Base-by-base conservation (phyloP, 1,284 basidiomycete species). In the Neotropicomus parvogracilis region DNA sequence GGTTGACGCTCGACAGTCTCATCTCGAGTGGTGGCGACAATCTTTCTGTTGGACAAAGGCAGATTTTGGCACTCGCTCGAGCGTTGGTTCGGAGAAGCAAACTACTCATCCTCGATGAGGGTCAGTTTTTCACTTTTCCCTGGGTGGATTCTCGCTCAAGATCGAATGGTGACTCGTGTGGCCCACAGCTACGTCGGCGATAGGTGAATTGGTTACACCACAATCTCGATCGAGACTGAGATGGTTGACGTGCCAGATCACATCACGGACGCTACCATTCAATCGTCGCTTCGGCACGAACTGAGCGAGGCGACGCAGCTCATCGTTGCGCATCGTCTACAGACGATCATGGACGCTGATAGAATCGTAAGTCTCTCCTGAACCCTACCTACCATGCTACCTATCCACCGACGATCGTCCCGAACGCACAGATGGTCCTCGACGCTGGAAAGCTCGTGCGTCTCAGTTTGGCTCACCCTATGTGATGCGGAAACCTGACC, bases 31-130 rank as follows among this genome's bases (percentile, higher is more conserved):
- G 78, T 0, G 85, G 85, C 32, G 64, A 59, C 36, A 42, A 34
- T 19, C 39, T 89, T 24, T 82, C 79, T 2, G 80, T 86, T 29
- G 86, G 86, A 3, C 83, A 89, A 59, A 71, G 85, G 4, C 86
- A 89, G 60, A 80, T 78, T n/a, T 26, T 73, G 24, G 73, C 75
- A 0, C 67, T 78, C 4, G 78, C 79, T 0, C 66, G 65, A 26
- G 66, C 66, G 3, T 58, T 68, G 27, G 56, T 67, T 6, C 52
- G 64, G 13, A 40, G 52, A 13, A 40, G 39, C 28, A 40, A 40
- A 31, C 39, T 69, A 0, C 35, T 67, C 16, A 64, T 68, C 27
- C 43, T 69, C 4, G 67, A 69, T 49, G 67, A 69, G 51, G 77
- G 61, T 49, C 50, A 14, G 31, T 16, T 14, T 6, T 5, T 24